Conservation (phyloP, 768 basidiomycete species). For the Phaffia australis region DNA sequence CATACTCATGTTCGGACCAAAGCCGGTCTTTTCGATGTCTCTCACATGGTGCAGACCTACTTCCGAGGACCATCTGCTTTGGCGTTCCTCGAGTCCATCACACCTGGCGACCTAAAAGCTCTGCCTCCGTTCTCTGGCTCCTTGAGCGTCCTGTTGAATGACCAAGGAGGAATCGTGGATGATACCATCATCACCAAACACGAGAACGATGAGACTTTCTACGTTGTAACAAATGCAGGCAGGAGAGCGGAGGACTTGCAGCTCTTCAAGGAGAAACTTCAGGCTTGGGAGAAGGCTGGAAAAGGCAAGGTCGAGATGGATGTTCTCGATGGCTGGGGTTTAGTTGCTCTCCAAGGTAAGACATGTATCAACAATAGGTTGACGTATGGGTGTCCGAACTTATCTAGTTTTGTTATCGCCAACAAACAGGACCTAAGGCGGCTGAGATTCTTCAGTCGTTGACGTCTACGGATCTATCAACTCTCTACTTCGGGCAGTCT, state of each 20-base stretch:
- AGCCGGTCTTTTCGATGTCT: constrained; percentile 89
- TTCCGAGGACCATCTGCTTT: constrained; percentile 70
- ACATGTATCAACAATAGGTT: background rate
- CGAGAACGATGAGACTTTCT: constrained; percentile 55
- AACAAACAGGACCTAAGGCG: constrained; percentile 61
- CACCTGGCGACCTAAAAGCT: constrained; percentile 42
- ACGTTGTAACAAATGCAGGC: constrained; percentile 94
- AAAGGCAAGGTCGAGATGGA: constrained; percentile 59
- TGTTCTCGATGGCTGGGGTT: constrained; percentile 69
- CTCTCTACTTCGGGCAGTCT: constrained; percentile 73
- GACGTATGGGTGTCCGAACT: background rate
- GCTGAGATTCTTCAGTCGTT: constrained; percentile 66
- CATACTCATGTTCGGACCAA: constrained; percentile 76
- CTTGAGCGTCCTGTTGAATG: constrained; percentile 78
- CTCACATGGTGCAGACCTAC: constrained; percentile 93
- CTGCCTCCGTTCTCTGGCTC: constrained; percentile 46
- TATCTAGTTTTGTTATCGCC: background rate
- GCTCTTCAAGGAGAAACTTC: constrained; percentile 59
- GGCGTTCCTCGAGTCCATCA: constrained; percentile 76
- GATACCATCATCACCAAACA: constrained; percentile 65
- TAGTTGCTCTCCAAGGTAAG: constrained; percentile 80
- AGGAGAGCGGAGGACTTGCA: constrained; percentile 66
- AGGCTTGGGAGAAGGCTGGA: constrained; percentile 56
- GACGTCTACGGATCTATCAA: constrained; percentile 53
- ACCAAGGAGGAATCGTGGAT: constrained; percentile 86